Evolutionary conservation across 495 filamentous ascomycete genomes (phyloP).

Genomic region (Neurospora sp.): DNA sequence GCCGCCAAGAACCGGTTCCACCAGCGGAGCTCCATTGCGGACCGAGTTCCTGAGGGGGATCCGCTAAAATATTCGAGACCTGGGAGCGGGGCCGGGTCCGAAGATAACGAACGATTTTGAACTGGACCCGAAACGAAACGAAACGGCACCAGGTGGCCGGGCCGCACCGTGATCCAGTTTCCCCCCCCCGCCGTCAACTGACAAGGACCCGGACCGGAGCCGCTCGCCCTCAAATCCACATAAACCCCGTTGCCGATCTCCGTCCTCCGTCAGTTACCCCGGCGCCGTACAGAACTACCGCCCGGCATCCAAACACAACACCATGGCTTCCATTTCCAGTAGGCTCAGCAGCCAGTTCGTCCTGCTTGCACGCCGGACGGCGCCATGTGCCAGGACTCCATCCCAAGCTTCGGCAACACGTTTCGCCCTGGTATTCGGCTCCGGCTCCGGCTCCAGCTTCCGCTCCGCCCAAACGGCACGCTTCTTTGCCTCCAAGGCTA

Average conservation of each 20-base stretch:
- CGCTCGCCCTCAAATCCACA: not conserved
- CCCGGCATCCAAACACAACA: not conserved
- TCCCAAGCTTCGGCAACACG: not conserved
- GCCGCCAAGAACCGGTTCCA: not conserved
- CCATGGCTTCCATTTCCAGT: slow-evolving; percentile 17
- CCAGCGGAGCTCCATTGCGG: not conserved
- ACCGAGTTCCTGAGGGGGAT: not conserved
- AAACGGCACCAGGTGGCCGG: not conserved
- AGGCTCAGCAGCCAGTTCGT: slow-evolving; percentile 8
- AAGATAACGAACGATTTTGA: not conserved
- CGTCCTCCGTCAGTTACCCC: not conserved
- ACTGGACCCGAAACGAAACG: not conserved
- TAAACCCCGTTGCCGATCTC: not conserved
- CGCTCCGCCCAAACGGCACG: not conserved
- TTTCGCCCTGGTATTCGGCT: not conserved
- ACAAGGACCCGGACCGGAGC: not conserved
- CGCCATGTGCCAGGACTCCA: slow-evolving; percentile 5
- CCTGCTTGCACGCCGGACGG: slow-evolving; percentile 7
- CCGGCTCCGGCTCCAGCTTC: not conserved
- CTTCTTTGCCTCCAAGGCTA: not conserved
- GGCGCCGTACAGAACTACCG: not conserved
- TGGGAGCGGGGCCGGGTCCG: not conserved
- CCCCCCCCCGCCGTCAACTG: not conserved
- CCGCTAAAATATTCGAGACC: not conserved
- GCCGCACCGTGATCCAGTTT: not conserved